A percentile compares a stretch with the other conserved stretches of the same genome.
Conservation (phyloP, 176 grass and related monocot genomes). For the Rhynchospora breviuscula region DNA sequence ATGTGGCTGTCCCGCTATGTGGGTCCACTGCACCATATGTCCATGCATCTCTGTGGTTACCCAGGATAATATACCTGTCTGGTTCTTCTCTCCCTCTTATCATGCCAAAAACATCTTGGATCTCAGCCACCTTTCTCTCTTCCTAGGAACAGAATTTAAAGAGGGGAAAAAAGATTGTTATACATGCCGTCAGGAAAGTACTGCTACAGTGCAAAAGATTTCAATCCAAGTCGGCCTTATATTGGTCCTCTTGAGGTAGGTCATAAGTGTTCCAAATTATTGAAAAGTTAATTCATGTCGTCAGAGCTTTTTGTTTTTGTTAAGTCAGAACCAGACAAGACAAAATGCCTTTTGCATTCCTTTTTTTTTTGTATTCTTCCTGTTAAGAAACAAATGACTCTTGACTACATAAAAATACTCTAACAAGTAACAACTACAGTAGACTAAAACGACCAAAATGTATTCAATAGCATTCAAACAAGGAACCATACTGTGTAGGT, state of each 20-base stretch:
- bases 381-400: neutral
- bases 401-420: neutral
- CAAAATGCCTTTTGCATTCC: neutral
- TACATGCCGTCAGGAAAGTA: neutral
- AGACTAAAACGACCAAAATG: conserved; percentile 10
- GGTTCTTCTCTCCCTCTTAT: conserved; percentile 75
- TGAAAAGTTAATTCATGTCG: neutral
- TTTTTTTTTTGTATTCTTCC: neutral
- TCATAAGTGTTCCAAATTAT: neutral
- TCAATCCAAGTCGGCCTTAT: neutral
- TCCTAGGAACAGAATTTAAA: conserved; percentile 52
- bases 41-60: conserved; percentile 98
- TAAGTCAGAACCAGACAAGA: neutral
- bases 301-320: neutral
- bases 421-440: neutral
- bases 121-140: conserved; percentile 47
- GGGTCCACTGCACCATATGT: conserved; percentile 97
- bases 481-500: conserved; percentile 58
- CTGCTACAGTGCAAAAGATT: neutral
- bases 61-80: conserved; percentile 82
- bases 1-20: conserved; percentile 77
- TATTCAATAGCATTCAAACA: conserved; percentile 4
- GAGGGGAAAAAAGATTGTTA: neutral
- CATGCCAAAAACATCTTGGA: conserved; percentile 61
- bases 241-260: neutral